Evolutionary conservation across 208 protist species (phyloP).

Genomic region (Trichomonas vaginalis): DNA sequence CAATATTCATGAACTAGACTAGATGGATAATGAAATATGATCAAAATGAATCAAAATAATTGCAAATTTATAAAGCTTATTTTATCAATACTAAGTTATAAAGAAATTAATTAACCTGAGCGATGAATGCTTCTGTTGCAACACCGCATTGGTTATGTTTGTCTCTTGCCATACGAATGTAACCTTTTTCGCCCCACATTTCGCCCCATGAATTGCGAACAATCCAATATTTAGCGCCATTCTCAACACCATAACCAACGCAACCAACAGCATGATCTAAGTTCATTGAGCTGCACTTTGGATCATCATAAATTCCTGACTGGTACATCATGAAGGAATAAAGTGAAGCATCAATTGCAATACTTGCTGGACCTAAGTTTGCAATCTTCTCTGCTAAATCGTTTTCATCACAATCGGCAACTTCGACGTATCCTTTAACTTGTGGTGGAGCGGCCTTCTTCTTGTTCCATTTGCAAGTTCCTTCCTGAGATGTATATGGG

Average conservation of each 20-base stretch:
- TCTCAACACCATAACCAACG: neutral
- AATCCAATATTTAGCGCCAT: conserved; percentile 23
- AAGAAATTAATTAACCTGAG: neutral
- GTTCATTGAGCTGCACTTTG: neutral
- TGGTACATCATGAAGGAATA: neutral
- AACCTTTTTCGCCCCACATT: conserved; percentile 35
- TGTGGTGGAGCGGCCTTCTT: neutral
- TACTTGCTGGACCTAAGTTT: neutral
- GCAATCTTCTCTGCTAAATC: neutral
- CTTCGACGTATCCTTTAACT: neutral
- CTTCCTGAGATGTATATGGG: neutral
- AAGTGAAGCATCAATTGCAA: neutral
- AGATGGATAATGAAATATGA: too few species aligned
- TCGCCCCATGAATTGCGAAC: conserved; percentile 42
- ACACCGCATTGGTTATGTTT: neutral
- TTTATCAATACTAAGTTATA: too few species aligned
- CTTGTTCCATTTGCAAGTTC: neutral
- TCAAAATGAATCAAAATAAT: too few species aligned
- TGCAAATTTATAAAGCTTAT: too few species aligned
- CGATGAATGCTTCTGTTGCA: neutral
- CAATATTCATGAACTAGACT: too few species aligned
- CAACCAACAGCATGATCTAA: neutral
- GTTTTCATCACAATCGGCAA: neutral
- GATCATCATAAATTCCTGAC: neutral
- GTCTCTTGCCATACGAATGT: conserved; percentile 5